phyloP scores from a whole-genome alignment of 2,329 filamentous ascomycete species.

The Diaporthe vaccinii region DNA sequence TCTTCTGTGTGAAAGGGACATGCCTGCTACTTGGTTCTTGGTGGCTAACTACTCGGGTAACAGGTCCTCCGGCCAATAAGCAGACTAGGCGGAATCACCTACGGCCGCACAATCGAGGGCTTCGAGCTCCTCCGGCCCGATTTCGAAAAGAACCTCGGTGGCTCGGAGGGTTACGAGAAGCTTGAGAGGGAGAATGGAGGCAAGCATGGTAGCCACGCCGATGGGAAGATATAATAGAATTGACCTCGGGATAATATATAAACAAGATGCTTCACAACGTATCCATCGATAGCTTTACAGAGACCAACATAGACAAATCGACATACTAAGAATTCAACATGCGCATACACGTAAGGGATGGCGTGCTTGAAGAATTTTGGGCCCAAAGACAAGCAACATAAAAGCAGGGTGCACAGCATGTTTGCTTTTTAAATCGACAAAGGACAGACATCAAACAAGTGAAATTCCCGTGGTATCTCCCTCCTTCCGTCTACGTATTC shows the following conservation, averaged over 20 bases:
- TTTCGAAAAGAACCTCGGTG: slow-evolving; percentile 65
- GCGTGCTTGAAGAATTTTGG: too few relatives aligned
- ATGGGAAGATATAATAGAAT: slow-evolving; percentile 28
- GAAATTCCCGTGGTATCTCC: slow-evolving; percentile 38
- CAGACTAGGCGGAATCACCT: slow-evolving; percentile 88
- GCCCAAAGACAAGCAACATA: not conserved
- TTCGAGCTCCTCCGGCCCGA: slow-evolving; percentile 78
- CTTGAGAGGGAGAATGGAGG: slow-evolving; percentile 57
- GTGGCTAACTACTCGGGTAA: not conserved
- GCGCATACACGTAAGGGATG: not conserved
- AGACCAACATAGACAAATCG: not conserved
- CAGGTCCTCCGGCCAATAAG: slow-evolving; percentile 81
- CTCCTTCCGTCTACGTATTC: slow-evolving; percentile 7
- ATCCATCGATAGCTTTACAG: not conserved
- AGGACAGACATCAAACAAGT: not conserved
- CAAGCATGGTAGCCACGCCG: not conserved
- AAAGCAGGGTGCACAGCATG: not conserved
- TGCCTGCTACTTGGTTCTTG: not conserved
- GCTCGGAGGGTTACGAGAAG: slow-evolving; percentile 68
- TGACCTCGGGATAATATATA: not conserved
- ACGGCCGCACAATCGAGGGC: slow-evolving; percentile 77
- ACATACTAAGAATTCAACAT: not conserved
- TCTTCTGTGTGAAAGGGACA: not conserved
- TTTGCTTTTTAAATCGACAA: too few relatives aligned
- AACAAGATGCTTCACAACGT: not conserved